Evolutionary conservation across 2,329 filamentous ascomycete species (phyloP), one percentile per base, ranked within the genome.

Genomic region (Exserohilum turcica): DNA sequence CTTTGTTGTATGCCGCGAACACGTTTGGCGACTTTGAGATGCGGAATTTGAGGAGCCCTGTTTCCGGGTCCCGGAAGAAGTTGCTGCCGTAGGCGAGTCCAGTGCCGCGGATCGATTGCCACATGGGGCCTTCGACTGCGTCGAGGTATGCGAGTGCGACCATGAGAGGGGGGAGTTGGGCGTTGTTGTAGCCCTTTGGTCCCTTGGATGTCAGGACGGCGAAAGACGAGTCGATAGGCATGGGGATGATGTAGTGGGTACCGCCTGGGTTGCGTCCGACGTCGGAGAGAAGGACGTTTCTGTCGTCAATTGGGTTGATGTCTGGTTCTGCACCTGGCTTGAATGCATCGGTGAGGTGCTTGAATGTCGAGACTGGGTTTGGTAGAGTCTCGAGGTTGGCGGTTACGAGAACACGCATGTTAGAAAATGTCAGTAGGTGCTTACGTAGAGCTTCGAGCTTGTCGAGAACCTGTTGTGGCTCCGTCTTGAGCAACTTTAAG

Each of bases 211-310:
- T 89, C 64, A 90, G 86, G 54, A 92, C 84, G 19, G 88, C 88
- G 76, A 91, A 97, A 1, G 92, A 97, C 37, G 90, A 95, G 77
- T 99, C 94, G 45, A 97, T 88, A 0, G 91, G 86, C 86, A 99
- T 94, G 13, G 94, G 92, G 18, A 97, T 84, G 48, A 99, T 84
- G 61, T 91, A 88, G 28, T 88, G 85, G 31, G 89, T 81, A 5
- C 85, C 84, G 12, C 94, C 94, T 0, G 92, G 89, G 6, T 84
- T 85, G 47, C 82, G 82, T 13, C 92, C 94, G 48, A 90, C 86
- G 0, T 85, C 80, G 59, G 86, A 95, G 48, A 96, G 85, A n/a
- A 91, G 81, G 33, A 85, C 82, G 45, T 84, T 81, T 7, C 87
- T 84, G 60, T 86, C 84, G 53, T 88, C 85, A 43, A 97, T 87